Conservation (phyloP, 2,329 filamentous ascomycete species). For the Xylaria sp. region DNA sequence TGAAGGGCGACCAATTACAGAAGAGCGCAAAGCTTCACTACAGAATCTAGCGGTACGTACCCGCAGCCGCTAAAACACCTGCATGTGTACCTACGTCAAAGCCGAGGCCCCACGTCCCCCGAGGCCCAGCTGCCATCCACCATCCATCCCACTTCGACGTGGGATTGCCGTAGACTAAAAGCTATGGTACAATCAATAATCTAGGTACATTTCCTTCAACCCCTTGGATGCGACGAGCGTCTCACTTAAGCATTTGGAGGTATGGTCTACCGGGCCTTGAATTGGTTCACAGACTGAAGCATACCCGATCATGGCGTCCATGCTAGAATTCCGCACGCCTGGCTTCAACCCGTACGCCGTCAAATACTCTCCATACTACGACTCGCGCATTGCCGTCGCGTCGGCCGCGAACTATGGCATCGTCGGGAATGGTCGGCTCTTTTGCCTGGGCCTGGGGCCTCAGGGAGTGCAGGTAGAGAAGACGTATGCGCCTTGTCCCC, state of each 20-base stretch:
- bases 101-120: slow-evolving; percentile 44
- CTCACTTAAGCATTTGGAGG: background rate
- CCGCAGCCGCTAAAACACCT: no score
- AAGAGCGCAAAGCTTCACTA: background rate
- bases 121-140: slow-evolving; percentile 1
- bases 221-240: slow-evolving; percentile 9
- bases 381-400: slow-evolving; percentile 90
- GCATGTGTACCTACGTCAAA: slow-evolving; percentile 26
- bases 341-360: slow-evolving; percentile 97
- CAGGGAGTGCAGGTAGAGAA: slow-evolving; percentile 87
- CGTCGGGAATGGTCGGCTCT: slow-evolving; percentile 93
- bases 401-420: slow-evolving; percentile 96
- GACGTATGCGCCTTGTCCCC: slow-evolving; percentile 63
- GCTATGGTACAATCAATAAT: background rate
- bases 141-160: slow-evolving; percentile 13
- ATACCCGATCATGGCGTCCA: slow-evolving; percentile 59
- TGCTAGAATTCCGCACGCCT: slow-evolving; percentile 94
- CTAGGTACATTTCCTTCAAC: background rate
- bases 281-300: slow-evolving; percentile 12
- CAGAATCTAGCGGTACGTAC: no score
- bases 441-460: slow-evolving; percentile 82
- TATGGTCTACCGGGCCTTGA: slow-evolving; percentile 24
- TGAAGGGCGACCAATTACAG: slow-evolving; percentile 29
- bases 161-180: background rate
- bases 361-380: slow-evolving; percentile 98